These are phyloP conservation scores for Brettanomyces custersianus DNA, from an alignment of 805 yeast genomes.

Conservation along the genomic window DNA sequence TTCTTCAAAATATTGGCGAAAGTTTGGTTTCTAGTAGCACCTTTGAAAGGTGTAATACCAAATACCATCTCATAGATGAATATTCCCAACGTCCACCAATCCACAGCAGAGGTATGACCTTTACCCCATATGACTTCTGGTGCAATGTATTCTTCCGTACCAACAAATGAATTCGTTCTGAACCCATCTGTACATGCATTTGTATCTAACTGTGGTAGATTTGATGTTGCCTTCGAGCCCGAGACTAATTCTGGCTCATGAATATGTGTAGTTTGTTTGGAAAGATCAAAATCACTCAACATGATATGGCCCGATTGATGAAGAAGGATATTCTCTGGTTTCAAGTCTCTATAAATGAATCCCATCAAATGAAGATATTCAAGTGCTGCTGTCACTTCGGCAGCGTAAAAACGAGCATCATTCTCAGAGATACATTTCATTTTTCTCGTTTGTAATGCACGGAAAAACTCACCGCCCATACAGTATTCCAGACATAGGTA, in stretches of 20 bases:
- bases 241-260: constrained; percentile 65
- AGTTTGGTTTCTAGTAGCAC: constrained; percentile 78
- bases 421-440: constrained; percentile 77
- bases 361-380: constrained; percentile 97
- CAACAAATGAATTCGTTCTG: constrained; percentile 95
- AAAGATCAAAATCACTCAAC: constrained; percentile 93
- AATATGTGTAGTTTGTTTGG: constrained; percentile 74
- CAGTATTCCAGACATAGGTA: constrained; percentile 98
- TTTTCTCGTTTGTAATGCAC: constrained; percentile 88
- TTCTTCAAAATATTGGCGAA: constrained; percentile 79
- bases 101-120: constrained; percentile 97
- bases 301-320: constrained; percentile 98
- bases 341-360: constrained; percentile 89
- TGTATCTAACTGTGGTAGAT: constrained; percentile 71
- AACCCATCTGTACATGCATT: constrained; percentile 93
- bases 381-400: constrained; percentile 94
- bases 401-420: constrained; percentile 90
- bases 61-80: constrained; percentile 88
- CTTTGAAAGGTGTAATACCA: constrained; percentile 96
- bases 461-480: constrained; percentile 97
- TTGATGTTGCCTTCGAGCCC: constrained; percentile 23
- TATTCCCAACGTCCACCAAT: constrained; percentile 99
- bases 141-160: constrained; percentile 97
- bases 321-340: constrained; percentile 89
- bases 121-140: constrained; percentile 97